Evolutionary conservation across 805 yeast genomes (phyloP).

Genomic region (Cyberlindnera nakhonratchasimensis): DNA sequence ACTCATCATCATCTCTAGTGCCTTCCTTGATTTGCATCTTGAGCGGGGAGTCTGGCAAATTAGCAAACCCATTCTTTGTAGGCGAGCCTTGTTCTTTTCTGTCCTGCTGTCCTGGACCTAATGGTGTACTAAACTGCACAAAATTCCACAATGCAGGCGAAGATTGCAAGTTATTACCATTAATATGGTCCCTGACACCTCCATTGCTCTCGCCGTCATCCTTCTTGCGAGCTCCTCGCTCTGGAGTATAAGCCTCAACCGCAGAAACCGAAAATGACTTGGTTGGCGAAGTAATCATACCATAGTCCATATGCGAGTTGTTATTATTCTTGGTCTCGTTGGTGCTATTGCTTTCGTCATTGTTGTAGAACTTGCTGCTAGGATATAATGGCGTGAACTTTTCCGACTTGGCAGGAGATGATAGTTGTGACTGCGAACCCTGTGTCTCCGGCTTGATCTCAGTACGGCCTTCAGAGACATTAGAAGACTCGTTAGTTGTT

Average conservation of each 20-base stretch:
- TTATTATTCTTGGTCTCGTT: constrained; percentile 12
- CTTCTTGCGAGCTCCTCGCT: constrained; percentile 40
- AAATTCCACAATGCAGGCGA: constrained; percentile 95
- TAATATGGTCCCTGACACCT: constrained; percentile 6
- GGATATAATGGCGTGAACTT: constrained; percentile 4
- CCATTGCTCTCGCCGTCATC: constrained; percentile 24
- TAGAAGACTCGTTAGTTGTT: constrained; percentile 16
- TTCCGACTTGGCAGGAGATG: constrained; percentile 20
- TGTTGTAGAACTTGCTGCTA: constrained; percentile 7
- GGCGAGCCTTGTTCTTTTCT: constrained; percentile 21
- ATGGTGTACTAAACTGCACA: constrained; percentile 64
- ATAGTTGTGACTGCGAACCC: constrained; percentile 11
- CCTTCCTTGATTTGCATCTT: constrained; percentile 14
- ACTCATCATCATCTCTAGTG: constrained; percentile 37
- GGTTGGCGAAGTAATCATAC: constrained; percentile 32
- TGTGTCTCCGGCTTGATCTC: constrained; percentile 17
- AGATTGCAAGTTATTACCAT: constrained; percentile 27
- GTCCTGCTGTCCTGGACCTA: constrained; percentile 25
- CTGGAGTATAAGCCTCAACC: constrained; percentile 65
- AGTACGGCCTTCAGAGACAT: constrained; percentile 19
- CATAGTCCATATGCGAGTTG: constrained; percentile 23
- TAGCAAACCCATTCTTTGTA: constrained; percentile 17
- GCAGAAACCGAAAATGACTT: constrained; percentile 46
- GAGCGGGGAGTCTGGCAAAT: constrained; percentile 25
- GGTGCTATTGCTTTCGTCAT: constrained; percentile 9